Evolutionary conservation across 148 eudicot genomes (phyloP).

Genomic region (Rhododendron mucronatum): DNA sequence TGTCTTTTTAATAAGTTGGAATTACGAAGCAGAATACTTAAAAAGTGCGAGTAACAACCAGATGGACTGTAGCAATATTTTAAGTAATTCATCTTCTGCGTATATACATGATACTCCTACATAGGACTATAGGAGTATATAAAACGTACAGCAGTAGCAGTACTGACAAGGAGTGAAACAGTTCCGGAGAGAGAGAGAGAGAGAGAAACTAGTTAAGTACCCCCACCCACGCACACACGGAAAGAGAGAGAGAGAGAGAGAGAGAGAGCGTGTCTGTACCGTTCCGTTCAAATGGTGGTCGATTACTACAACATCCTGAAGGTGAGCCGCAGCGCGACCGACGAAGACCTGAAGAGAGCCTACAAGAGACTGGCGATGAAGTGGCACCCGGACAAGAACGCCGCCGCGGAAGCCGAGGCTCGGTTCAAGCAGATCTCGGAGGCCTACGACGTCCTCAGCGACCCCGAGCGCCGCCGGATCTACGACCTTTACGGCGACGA

Average conservation of each 20-base stretch:
- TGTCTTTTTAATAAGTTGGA: too few species aligned
- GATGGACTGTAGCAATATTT: too few species aligned
- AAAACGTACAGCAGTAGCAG: background rate
- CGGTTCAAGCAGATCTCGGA: constrained; percentile 90
- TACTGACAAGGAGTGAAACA: background rate
- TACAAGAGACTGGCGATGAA: constrained; percentile 79
- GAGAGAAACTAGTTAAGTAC: constrained; percentile 6
- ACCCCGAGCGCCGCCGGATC: constrained; percentile 69
- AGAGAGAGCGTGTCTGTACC: constrained; percentile 8
- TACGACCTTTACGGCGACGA: constrained; percentile 83
- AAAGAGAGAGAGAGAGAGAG: background rate
- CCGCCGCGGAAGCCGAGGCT: constrained; percentile 58
- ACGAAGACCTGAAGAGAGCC: constrained; percentile 66
- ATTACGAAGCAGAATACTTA: too few species aligned
- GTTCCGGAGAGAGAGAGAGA: constrained; percentile 11
- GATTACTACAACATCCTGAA: constrained; percentile 75
- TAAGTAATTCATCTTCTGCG: too few species aligned
- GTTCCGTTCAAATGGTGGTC: constrained; percentile 36
- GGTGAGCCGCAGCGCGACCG: constrained; percentile 34
- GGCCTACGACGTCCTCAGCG: constrained; percentile 81
- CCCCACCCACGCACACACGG: background rate
- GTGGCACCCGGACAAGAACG: constrained; percentile 95
- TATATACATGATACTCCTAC: background rate
- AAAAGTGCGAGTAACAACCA: too few species aligned
- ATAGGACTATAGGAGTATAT: background rate